Evolutionary conservation across 495 filamentous ascomycete genomes (phyloP).

Genomic region (Aspergillus taichungensis): DNA sequence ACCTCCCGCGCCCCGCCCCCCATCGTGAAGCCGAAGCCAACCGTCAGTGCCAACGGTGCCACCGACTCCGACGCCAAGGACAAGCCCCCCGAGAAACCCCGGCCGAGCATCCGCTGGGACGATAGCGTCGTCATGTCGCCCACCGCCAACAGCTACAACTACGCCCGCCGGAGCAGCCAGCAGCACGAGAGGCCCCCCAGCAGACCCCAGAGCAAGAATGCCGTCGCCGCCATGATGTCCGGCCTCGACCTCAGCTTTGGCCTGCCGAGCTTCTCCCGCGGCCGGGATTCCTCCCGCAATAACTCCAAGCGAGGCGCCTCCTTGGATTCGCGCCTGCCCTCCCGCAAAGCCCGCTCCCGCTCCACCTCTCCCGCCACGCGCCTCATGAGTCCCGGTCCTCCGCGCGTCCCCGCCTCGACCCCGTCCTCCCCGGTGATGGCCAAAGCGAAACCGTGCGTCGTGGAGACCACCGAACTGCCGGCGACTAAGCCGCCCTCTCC

Average conservation of each 20-base stretch:
- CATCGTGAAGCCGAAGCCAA: slow-evolving; percentile 5
- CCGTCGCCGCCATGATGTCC: slow-evolving; percentile 34
- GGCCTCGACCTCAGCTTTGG: slow-evolving; percentile 28
- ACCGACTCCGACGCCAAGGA: slow-evolving; percentile 4
- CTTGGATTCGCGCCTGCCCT: slow-evolving; percentile 57
- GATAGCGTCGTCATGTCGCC: slow-evolving; percentile 14
- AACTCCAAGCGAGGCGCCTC: slow-evolving; percentile 41
- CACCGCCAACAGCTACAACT: slow-evolving; percentile 4
- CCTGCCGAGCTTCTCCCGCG: slow-evolving; percentile 28
- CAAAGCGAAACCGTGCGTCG: background rate
- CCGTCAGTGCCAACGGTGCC: slow-evolving; percentile 1
- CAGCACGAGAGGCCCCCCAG: slow-evolving; percentile 13
- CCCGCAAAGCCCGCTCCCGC: slow-evolving; percentile 46
- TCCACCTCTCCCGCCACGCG: slow-evolving; percentile 21
- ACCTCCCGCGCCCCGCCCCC: slow-evolving; percentile 8
- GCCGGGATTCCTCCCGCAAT: slow-evolving; percentile 34
- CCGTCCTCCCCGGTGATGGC: background rate
- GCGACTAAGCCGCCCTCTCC: slow-evolving; percentile 45
- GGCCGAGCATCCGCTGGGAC: slow-evolving; percentile 18
- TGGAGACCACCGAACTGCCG: slow-evolving; percentile 30
- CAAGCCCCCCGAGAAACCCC: slow-evolving; percentile 6
- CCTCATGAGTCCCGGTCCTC: too few species aligned
- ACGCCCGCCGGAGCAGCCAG: slow-evolving; percentile 6
- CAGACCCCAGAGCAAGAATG: slow-evolving; percentile 15
- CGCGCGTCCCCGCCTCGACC: too few species aligned